Percentiles rank a stretch among this genome's conserved stretches.
phyloP scores from a whole-genome alignment of 768 basidiomycete genomes.

The Podaxis sp. region DNA sequence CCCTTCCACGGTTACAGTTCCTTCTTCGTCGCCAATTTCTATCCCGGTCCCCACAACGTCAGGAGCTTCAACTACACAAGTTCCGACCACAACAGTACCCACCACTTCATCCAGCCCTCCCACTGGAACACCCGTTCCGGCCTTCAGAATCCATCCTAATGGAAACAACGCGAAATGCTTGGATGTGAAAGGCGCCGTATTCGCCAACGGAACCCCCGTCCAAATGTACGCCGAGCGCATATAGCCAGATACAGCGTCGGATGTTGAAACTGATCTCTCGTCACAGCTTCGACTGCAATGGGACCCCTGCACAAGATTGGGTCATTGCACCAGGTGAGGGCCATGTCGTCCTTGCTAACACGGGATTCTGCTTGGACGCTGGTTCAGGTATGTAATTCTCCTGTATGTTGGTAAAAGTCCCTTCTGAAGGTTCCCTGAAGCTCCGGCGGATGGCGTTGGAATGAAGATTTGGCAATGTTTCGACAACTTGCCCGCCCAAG shows the following conservation, averaged over 20 bases:
- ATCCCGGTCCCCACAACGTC: too few species aligned
- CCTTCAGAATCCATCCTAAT: slow-evolving; percentile 19
- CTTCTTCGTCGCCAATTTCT: too few species aligned
- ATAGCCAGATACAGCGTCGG: not conserved
- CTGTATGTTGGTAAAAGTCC: not conserved
- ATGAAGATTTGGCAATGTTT: slow-evolving; percentile 38
- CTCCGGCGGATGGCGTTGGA: slow-evolving; percentile 18
- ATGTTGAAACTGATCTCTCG: not conserved
- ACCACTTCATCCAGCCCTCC: not conserved
- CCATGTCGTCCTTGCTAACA: slow-evolving; percentile 23
- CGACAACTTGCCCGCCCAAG: slow-evolving; percentile 32
- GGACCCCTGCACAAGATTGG: slow-evolving; percentile 29
- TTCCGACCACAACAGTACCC: not conserved
- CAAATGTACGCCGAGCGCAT: slow-evolving; percentile 22
- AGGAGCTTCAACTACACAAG: too few species aligned
- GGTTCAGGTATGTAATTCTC: slow-evolving; percentile 19
- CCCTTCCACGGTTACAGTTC: too few species aligned
- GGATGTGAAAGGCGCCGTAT: slow-evolving; percentile 22
- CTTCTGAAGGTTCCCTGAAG: not conserved
- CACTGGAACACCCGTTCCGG: slow-evolving; percentile 4
- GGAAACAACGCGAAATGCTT: slow-evolving; percentile 22
- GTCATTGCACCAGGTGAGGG: slow-evolving; percentile 20
- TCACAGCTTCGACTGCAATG: slow-evolving; percentile 29
- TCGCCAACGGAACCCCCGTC: slow-evolving; percentile 25
- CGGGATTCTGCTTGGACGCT: slow-evolving; percentile 29